Conservation (phyloP, 768 basidiomycete genomes). For the Dacryopinax primogenitus region DNA sequence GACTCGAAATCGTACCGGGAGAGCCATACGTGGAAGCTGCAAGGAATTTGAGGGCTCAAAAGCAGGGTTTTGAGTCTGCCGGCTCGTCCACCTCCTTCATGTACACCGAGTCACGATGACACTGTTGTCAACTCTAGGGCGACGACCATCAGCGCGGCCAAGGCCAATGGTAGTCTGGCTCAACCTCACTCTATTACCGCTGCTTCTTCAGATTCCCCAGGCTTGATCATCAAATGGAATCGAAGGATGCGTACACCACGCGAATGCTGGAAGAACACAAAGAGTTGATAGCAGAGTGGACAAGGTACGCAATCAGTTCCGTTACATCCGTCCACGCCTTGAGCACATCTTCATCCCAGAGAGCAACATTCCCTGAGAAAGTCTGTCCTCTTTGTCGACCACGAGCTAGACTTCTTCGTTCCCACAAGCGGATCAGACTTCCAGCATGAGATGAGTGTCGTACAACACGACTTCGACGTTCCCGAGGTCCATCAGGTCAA, state of each 20-base stretch:
- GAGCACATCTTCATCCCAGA: background rate
- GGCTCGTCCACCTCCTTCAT: too few species aligned
- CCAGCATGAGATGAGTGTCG: background rate
- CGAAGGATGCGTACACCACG: background rate
- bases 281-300: slow-evolving; percentile 5
- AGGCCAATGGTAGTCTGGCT: too few species aligned
- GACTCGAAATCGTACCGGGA: too few species aligned
- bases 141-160: too few species aligned
- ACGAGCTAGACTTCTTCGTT: slow-evolving; percentile 12
- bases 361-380: slow-evolving; percentile 8
- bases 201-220: background rate
- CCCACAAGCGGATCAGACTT: background rate
- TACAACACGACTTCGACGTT: slow-evolving; percentile 8
- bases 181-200: background rate
- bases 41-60: too few species aligned
- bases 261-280: background rate
- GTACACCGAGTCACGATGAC: too few species aligned
- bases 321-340: background rate
- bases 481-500: background rate
- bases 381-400: slow-evolving; percentile 11
- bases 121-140: too few species aligned
- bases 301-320: background rate
- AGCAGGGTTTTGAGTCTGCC: too few species aligned
- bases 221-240: too few species aligned
- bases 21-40: too few species aligned